Conservation (phyloP, 345 rosid genomes). For the Raphanus raphanistrum region DNA sequence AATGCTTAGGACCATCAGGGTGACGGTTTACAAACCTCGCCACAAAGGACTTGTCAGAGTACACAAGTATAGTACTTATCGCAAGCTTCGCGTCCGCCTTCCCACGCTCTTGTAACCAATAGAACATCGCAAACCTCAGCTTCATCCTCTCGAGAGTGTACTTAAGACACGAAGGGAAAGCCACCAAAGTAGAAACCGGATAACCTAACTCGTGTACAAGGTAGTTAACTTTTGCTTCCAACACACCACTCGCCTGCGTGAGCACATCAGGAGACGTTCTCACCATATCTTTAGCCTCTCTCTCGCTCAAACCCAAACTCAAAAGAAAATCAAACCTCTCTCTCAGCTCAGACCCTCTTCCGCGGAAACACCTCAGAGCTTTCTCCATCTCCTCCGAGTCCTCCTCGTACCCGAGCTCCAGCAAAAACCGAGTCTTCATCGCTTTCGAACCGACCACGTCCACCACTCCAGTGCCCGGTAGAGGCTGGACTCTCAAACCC, state of each 20-base stretch:
- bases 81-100: constrained; percentile 39
- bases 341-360: constrained; percentile 57
- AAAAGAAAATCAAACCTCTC: constrained; percentile 68
- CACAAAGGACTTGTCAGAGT: constrained; percentile 45
- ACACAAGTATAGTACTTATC: constrained; percentile 51
- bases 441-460: constrained; percentile 25
- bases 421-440: constrained; percentile 60
- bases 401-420: constrained; percentile 53
- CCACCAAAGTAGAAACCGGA: constrained; percentile 47
- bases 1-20: constrained; percentile 57
- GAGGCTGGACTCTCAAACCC: constrained; percentile 47
- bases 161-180: constrained; percentile 61
- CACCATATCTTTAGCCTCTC: constrained; percentile 60
- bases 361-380: constrained; percentile 61
- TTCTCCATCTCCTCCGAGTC: constrained; percentile 43
- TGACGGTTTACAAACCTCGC: constrained; percentile 50
- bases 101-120: constrained; percentile 62
- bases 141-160: constrained; percentile 54
- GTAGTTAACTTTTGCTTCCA: constrained; percentile 57
- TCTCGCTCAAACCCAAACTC: constrained; percentile 55
- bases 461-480: constrained; percentile 44
- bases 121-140: constrained; percentile 60
- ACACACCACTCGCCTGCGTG: constrained; percentile 45
- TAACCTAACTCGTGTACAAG: constrained; percentile 57
- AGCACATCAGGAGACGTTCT: constrained; percentile 61